Percentiles rank a stretch among this genome's conserved stretches.
phyloP scores from a whole-genome alignment of 2,329 filamentous ascomycete species.

The Penicillium sp. region DNA sequence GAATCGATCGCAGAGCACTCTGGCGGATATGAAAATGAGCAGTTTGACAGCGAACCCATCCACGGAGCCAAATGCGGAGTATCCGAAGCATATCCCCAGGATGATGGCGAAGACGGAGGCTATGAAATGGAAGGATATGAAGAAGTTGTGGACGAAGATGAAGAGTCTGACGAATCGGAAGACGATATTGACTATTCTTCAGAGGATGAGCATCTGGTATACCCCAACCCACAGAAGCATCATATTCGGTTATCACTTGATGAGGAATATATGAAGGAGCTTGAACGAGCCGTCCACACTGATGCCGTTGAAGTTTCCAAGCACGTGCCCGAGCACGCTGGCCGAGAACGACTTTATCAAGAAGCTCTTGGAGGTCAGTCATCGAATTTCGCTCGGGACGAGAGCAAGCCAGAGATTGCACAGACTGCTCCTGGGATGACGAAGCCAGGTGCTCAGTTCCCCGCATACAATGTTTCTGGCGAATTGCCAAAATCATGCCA shows the following conservation, averaged over 20 bases:
- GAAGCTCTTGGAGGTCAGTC: neutral
- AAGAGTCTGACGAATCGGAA: conserved; percentile 11
- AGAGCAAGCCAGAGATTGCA: neutral
- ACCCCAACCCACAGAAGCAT: neutral
- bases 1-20: neutral
- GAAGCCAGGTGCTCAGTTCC: conserved; percentile 5
- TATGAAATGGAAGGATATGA: conserved; percentile 15
- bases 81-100: neutral
- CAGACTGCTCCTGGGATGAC: neutral
- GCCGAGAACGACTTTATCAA: neutral
- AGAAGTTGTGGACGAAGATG: conserved; percentile 14
- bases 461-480: neutral
- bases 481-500: conserved; percentile 1
- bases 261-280: neutral
- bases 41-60: neutral
- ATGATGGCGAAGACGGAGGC: neutral
- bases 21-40: conserved; percentile 2
- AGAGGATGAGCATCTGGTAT: neutral
- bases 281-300: neutral
- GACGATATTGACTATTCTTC: neutral
- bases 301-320: conserved; percentile 4
- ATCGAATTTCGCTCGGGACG: neutral
- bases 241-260: neutral
- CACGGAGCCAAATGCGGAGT: neutral
- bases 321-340: neutral